Base-by-base conservation (phyloP, 2,329 filamentous ascomycete species). In the Elsinoe fawcettii region DNA sequence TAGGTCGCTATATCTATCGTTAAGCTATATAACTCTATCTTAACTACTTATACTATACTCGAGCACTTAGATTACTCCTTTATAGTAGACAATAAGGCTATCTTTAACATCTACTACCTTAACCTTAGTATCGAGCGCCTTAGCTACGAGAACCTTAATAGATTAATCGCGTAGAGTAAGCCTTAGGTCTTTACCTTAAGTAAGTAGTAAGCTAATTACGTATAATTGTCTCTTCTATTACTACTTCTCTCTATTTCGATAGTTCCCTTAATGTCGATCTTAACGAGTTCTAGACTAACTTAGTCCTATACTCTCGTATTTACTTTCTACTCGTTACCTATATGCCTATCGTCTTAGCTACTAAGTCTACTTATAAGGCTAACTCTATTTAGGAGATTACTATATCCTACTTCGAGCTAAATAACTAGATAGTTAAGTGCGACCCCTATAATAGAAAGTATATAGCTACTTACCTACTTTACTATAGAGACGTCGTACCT, bases 371-470 rank as follows among this genome's bases (percentile, higher is more conserved):
- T 60, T 92, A 99, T 80, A 93, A 99, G 82, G 86, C 91, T 81
- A 95, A 96, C 85, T 93, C 89, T 25, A 91, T 97, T 65, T 87
- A 90, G 77, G 93, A 97, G 81, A 96, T 97, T 80, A 95, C 90
- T 76, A 95, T 92, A 85, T 89, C 89, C 65, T 97, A 93, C 86
- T 99, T 99, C 80, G 92, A 99, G 84, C 90, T 92, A 68, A 88
- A 96, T 85, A 96, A 96, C 85, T 93, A 99, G 86, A 99, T 99
- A 93, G 92, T 99, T 74, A 96, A 96, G 83, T 99, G 92, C 73
- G 93, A 99, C 74, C 92, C 92, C 67, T 90, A 91, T 71, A 91
- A 95, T 75, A 93, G 92, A 77, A 99, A 99, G 83, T 99, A 99
- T 84, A 99, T 99, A 93, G 92, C 92, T 64, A 96, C 91, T 69